Percentiles rank a stretch among this genome's conserved stretches.
Evolutionary conservation across 495 filamentous ascomycete species (phyloP).

Genomic region (Hyaloscypha variabilis): DNA sequence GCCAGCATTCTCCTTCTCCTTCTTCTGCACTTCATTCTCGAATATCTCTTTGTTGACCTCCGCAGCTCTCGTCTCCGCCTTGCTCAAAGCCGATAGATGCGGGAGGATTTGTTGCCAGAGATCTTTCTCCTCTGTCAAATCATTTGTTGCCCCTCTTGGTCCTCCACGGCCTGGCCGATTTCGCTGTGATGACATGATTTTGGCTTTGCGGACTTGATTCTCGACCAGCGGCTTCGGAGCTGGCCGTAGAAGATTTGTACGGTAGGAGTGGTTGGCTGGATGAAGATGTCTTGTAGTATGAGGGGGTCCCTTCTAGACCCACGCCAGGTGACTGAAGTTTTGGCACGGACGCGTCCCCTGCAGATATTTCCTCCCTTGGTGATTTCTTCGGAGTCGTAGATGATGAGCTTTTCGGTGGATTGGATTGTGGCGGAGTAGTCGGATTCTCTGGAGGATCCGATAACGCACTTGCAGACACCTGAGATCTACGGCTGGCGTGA

Average conservation of each 20-base stretch:
- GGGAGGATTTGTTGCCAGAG: slow-evolving; percentile 23
- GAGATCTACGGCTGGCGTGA: neutral
- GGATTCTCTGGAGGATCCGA: neutral
- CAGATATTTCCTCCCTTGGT: neutral
- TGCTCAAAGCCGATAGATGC: slow-evolving; percentile 28
- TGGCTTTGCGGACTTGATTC: neutral
- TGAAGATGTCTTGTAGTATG: too few species aligned
- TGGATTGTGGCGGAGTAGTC: neutral
- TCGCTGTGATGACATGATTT: slow-evolving; percentile 17
- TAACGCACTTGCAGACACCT: neutral
- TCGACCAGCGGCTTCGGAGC: neutral
- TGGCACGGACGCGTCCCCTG: too few species aligned
- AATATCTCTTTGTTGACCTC: slow-evolving; percentile 55
- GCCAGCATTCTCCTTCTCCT: slow-evolving; percentile 44
- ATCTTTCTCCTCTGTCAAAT: slow-evolving; percentile 28
- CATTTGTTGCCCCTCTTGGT: slow-evolving; percentile 31
- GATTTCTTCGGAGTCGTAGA: neutral
- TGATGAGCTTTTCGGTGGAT: neutral
- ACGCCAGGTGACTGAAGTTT: too few species aligned
- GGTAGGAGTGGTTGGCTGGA: neutral
- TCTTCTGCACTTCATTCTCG: slow-evolving; percentile 51
- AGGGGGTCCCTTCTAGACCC: too few species aligned
- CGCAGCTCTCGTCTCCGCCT: slow-evolving; percentile 37
- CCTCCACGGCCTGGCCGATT: slow-evolving; percentile 28
- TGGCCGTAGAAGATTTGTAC: neutral